These are phyloP conservation scores for Musa beccarii DNA, from an alignment of 176 grass and related monocot genomes.

Conservation along the genomic window DNA sequence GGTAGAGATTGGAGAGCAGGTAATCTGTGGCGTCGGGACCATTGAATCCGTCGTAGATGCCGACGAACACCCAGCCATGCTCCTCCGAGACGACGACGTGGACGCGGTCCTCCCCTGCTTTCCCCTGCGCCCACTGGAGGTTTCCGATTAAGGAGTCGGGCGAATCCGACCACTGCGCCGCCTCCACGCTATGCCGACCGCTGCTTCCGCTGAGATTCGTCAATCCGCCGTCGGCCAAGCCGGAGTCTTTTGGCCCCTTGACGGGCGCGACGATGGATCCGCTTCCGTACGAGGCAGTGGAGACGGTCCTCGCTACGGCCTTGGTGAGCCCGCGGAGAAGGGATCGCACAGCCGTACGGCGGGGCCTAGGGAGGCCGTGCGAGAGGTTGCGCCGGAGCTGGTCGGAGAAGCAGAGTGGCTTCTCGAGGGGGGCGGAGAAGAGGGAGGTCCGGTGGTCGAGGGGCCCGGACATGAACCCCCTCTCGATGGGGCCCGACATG, in stretches of 20 bases:
- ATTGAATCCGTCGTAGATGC: constrained; percentile 21
- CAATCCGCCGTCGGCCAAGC: neutral
- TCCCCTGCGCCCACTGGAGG: constrained; percentile 17
- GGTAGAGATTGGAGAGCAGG: constrained; percentile 16
- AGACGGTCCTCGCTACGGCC: constrained; percentile 10
- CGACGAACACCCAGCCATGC: constrained; percentile 11
- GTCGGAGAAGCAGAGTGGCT: neutral
- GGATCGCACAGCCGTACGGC: neutral
- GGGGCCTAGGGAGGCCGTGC: neutral
- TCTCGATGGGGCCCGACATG: constrained; percentile 53
- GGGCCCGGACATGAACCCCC: constrained; percentile 60
- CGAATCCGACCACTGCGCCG: neutral
- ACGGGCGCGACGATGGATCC: constrained; percentile 4
- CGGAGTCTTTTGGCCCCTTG: neutral
- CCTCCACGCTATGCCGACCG: neutral
- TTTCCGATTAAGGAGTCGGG: neutral
- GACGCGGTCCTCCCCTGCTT: constrained; percentile 18
- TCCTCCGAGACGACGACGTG: constrained; percentile 18
- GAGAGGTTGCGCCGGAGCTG: constrained; percentile 7
- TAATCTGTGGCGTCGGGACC: constrained; percentile 18
- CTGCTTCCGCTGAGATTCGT: neutral
- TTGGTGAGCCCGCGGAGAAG: constrained; percentile 6
- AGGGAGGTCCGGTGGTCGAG: constrained; percentile 34
- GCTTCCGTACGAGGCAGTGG: neutral
- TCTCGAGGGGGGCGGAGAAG: constrained; percentile 14